phyloP scores from a whole-genome alignment of 2,329 filamentous ascomycete genomes.

The Emmonsia crescens region DNA sequence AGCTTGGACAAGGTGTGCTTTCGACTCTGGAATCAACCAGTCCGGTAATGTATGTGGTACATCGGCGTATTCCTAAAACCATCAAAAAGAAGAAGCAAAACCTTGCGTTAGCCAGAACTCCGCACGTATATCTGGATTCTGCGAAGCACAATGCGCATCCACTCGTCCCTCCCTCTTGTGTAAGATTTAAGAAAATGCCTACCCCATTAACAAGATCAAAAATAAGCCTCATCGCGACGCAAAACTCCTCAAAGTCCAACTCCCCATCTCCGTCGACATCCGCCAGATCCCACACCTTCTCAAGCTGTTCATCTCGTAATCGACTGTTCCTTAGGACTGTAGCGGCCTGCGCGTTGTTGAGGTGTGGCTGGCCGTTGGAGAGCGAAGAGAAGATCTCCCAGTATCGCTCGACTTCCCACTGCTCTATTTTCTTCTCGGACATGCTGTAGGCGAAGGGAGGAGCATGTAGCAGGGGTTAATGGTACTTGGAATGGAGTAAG shows the following conservation, averaged over 20 bases:
- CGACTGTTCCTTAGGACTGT: slow-evolving; percentile 63
- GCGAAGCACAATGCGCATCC: background rate
- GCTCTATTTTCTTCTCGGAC: slow-evolving; percentile 48
- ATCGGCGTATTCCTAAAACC: slow-evolving; percentile 65
- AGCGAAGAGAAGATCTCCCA: slow-evolving; percentile 70
- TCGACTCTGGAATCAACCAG: slow-evolving; percentile 94
- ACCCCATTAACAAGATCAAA: slow-evolving; percentile 96
- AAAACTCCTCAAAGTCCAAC: slow-evolving; percentile 98
- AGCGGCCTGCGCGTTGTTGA: slow-evolving; percentile 59
- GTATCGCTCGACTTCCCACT: slow-evolving; percentile 65
- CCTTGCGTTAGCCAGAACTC: background rate
- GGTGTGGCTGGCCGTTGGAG: slow-evolving; percentile 50
- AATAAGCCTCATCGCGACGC: slow-evolving; percentile 94
- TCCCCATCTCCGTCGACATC: slow-evolving; percentile 97
- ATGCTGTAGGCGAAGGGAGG: slow-evolving; percentile 18
- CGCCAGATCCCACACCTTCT: slow-evolving; percentile 91
- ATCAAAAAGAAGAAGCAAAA: background rate
- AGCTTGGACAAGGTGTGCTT: slow-evolving; percentile 80
- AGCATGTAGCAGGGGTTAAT: background rate
- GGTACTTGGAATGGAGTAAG: background rate
- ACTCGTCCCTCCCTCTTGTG: background rate
- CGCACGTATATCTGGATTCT: background rate
- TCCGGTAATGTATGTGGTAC: slow-evolving; percentile 81
- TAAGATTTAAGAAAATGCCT: slow-evolving; percentile 22
- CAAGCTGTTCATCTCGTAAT: slow-evolving; percentile 72